Base-by-base conservation (phyloP, 106 monocot genomes). In the Dactylorhiza incarnata region DNA sequence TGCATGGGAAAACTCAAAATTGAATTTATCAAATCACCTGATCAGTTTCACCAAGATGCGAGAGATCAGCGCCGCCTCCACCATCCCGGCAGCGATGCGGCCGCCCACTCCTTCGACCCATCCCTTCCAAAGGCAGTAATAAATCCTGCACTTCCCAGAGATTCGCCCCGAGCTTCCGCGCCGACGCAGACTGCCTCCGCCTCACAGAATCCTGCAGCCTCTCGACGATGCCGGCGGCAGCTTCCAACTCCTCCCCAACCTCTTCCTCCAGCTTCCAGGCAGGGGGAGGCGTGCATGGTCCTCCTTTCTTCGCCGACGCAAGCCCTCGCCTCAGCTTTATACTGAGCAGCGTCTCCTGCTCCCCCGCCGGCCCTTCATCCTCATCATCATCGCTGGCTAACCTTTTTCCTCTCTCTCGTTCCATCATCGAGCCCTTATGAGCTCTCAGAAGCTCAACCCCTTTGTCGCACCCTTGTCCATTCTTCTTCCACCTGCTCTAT, bases 201-300 rank as follows among this genome's bases (percentile, higher is more conserved):
- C 72, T 72, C 20, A 44, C 46, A 3, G 56, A 16, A 17, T 9
- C 45, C 61, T 15, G 62, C 55, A 46, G 58, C 68, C 25, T 43
- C 43, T 71, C 52, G 23, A 16, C 14, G 47, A 44, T 4, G 47
- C 52, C 58, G 69, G 44, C 8, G 72, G 22, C 52, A 29, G 29
- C 15, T 54, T 9, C 29, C 6, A 9, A 16, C 26, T 29, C 13
- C 58, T 44, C 72, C 24, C 37, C 13, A 11, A 2, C 71, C n/a
- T 45, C 56, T 7, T 79, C 79, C 73, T 73, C 79, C 73, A 79
- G 73, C 50, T 79, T 79, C 79, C 78, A 78, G 58, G 72, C 12
- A 12, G 78, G 78, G 37, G 55, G 23, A 14, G 78, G 78, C 14
- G 78, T 82, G 46, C 65, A 68, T 9, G 73, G 73, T 12, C 82